These are phyloP conservation scores for Tricholoma terreum DNA, from an alignment of 768 basidiomycete species.

Conservation along the genomic window DNA sequence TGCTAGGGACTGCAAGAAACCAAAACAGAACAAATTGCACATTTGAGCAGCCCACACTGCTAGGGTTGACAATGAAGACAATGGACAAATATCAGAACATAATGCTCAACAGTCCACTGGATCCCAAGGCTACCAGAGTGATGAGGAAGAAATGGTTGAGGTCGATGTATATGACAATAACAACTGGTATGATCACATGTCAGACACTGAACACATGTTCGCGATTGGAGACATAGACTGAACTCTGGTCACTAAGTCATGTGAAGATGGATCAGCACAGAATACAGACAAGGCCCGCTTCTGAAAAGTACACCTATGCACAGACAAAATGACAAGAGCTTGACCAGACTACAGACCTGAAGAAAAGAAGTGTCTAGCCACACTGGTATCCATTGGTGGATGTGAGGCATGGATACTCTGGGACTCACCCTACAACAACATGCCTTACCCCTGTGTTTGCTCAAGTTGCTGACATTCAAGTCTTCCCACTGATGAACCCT, in stretches of 20 bases:
- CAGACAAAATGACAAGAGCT: background rate
- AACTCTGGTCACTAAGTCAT: background rate
- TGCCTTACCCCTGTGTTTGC: slow-evolving; percentile 16
- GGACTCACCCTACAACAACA: slow-evolving; percentile 18
- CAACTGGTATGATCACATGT: background rate
- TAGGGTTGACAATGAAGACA: background rate
- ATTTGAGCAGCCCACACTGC: background rate
- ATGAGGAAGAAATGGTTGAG: background rate
- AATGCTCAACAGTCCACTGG: background rate
- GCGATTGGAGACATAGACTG: background rate
- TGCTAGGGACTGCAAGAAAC: background rate
- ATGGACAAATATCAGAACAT: background rate
- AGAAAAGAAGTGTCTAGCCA: background rate
- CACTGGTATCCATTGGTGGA: slow-evolving; percentile 8
- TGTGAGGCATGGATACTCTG: slow-evolving; percentile 17
- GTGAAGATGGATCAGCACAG: background rate
- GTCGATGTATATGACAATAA: background rate
- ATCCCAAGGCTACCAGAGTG: background rate
- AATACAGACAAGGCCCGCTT: too few species aligned
- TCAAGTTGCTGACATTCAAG: slow-evolving; percentile 11
- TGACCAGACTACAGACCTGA: background rate
- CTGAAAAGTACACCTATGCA: background rate
- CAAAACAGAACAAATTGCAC: background rate
- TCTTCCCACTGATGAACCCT: slow-evolving; percentile 9
- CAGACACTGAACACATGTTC: background rate